Base-by-base conservation (phyloP, 495 filamentous ascomycete species). In the Aspergillus homomorphus region DNA sequence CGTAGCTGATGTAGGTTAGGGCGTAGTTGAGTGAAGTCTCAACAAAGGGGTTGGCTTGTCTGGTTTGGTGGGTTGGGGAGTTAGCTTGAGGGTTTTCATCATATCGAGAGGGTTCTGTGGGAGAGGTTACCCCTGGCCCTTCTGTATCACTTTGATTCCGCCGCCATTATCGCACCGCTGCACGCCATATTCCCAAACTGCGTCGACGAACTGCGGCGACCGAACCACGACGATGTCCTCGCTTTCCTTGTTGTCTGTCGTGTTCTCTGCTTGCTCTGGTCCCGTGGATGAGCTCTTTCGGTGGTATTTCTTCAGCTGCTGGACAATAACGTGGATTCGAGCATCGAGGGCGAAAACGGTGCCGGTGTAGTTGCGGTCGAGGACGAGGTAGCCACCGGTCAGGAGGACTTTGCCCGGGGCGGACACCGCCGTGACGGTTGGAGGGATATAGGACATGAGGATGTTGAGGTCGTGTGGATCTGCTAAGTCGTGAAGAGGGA, bases 371-470 rank as follows among this genome's bases (percentile, higher is more conserved):
- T 81, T 78, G 51, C 89, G 85, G 75, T 98, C 95, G 21, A 98
- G 86, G 9, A 97, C 91, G 14, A 98, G 86, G 68, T 97, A 98
- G 44, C 94, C 94, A 42, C 94, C 94, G 50, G 92, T 90, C 16
- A 98, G 81, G 46, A 98, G 82, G 45, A 98, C 95, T 76, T 98
- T 98, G 51, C 94, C 94, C 21, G 94, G 94, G 2, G 95, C 92
- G 60, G 93, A 97, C 62, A 95, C 81, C 64, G 90, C 91, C 54
- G 78, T 77, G 24, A 72, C 75, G 1, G 53, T 53, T 38, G 58
- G 52, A 43, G 64, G 51, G 41, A 54, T 62, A 38, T 44, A 62
- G 45, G 60, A 55, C 60, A 62, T 62, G 30, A 44, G 45, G 45
- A 22, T 19, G 45, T 3, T 21, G 18, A 9, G n/a, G 19, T 46